These are phyloP conservation scores for Nicotiana benthamiana DNA, from an alignment of 257 asterid species.

Conservation along the genomic window DNA sequence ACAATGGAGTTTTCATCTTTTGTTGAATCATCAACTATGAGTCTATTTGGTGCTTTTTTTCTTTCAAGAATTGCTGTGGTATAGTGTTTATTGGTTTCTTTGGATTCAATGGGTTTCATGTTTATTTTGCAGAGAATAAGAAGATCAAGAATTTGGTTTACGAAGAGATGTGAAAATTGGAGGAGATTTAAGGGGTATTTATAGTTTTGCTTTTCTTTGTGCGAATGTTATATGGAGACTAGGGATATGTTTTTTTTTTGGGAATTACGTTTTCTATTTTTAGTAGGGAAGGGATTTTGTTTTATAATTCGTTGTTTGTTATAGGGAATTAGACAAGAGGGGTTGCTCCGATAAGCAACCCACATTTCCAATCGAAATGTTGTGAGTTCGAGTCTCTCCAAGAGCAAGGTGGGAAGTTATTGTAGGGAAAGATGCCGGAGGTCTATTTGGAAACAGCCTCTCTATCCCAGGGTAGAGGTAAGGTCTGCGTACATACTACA, in stretches of 20 bases:
- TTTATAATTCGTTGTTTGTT: no score
- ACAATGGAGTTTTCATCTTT: conserved; percentile 74
- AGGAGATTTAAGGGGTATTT: background rate
- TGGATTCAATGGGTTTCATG: background rate
- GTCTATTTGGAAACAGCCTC: no score
- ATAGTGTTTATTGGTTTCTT: conserved; percentile 56
- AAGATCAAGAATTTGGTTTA: background rate
- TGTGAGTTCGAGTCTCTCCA: no score
- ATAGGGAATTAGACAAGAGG: no score
- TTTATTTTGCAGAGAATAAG: background rate
- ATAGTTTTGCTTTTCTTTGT: background rate
- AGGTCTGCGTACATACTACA: no score
- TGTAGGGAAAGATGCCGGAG: no score
- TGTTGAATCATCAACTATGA: conserved; percentile 74
- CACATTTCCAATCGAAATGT: no score
- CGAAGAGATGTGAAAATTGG: background rate
- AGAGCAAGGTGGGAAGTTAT: no score
- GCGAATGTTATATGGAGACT: background rate
- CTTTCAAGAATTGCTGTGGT: conserved; percentile 73
- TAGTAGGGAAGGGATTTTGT: background rate
- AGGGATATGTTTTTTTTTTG: background rate
- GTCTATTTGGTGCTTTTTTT: conserved; percentile 73
- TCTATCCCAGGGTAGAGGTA: no score
- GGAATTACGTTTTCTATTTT: background rate
- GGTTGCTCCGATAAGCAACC: no score